Evolutionary conservation across 148 eudicot genomes (phyloP), one percentile per base, ranked within the genome.

Genomic region (Silene latifolia): DNA sequence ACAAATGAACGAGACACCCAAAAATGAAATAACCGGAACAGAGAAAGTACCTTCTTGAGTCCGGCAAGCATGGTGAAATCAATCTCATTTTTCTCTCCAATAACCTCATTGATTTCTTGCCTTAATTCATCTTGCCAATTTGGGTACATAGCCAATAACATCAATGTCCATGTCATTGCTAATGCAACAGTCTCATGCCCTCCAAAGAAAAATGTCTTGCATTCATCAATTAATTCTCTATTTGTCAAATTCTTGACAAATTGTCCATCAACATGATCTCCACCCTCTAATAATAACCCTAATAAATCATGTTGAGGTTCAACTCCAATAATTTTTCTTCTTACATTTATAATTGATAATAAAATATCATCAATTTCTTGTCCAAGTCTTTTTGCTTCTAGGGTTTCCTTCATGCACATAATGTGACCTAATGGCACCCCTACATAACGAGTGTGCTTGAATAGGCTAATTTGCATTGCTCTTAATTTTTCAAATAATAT

Each of bases 141-240:
- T 4, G 88, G 87, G 66, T 93, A 86, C 79, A 81, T 60, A 0
- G 88, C 90, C 79, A 93, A 73, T 11, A 91, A 78, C 77, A 93
- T 78, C 76, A 93, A 71, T 8, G 90, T 89, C 98, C 98, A 93
- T 46, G 95, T 80, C 77, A 93, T 82, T 8, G 90, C 84, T 61
- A 93, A 68, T 25, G 97, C 97, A 10, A 93, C 89, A 14, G 97
- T 93, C 75, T 93, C 98, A 48, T 88, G 91, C 46, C 97, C 98
- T 6, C 86, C 98, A 27, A 93, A 93, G 79, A 91, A 93, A 72
- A 93, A 93, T 0, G 98, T 93, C 77, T 93, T 93, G 82, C 97
- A 91, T 69, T 96, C 99, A 54, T 96, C 99, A 23, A 92, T 82
- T 2, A 96, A 75, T 71, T 92, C 97, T 56, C 88, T 39, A 5